Evolutionary conservation across 805 yeast species (phyloP).

Genomic region (Zygosaccharomyces gambellarensis): DNA sequence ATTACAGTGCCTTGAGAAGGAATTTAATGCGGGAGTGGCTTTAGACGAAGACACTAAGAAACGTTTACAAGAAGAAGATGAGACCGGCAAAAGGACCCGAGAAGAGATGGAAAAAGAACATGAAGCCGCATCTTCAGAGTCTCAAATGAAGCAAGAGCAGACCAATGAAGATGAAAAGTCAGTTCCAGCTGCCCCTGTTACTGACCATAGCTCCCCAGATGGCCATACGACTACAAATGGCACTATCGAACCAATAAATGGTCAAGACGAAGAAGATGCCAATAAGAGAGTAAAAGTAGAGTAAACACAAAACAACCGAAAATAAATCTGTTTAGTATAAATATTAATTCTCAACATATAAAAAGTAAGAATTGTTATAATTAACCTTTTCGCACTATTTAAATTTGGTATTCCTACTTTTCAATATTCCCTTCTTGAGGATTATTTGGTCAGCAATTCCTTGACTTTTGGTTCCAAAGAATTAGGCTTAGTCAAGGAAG

Average conservation of each 20-base stretch:
- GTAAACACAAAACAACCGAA: neutral
- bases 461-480: slow-evolving; percentile 56
- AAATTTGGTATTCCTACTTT: neutral
- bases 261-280: slow-evolving; percentile 6
- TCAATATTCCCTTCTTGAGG: neutral
- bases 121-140: slow-evolving; percentile 6
- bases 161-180: neutral
- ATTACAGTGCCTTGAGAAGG: slow-evolving; percentile 68
- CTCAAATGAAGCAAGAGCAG: slow-evolving; percentile 4
- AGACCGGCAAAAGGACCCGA: slow-evolving; percentile 22
- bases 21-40: slow-evolving; percentile 43
- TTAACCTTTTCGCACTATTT: neutral
- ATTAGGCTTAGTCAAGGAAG: slow-evolving; percentile 64
- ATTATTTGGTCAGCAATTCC: slow-evolving; percentile 40
- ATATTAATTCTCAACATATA: neutral
- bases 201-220: neutral
- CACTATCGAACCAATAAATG: neutral
- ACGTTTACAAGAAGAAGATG: slow-evolving; percentile 30
- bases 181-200: neutral
- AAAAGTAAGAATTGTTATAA: neutral
- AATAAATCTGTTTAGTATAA: neutral
- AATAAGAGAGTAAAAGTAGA: slow-evolving; percentile 16
- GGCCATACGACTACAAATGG: neutral
- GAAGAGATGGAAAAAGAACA: slow-evolving; percentile 20
- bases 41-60: slow-evolving; percentile 25